A percentile compares a stretch with the other conserved stretches of the same genome.
These are phyloP conservation scores for Alternaria sp. DNA, from an alignment of 2,329 filamentous ascomycete genomes.

Conservation along the genomic window DNA sequence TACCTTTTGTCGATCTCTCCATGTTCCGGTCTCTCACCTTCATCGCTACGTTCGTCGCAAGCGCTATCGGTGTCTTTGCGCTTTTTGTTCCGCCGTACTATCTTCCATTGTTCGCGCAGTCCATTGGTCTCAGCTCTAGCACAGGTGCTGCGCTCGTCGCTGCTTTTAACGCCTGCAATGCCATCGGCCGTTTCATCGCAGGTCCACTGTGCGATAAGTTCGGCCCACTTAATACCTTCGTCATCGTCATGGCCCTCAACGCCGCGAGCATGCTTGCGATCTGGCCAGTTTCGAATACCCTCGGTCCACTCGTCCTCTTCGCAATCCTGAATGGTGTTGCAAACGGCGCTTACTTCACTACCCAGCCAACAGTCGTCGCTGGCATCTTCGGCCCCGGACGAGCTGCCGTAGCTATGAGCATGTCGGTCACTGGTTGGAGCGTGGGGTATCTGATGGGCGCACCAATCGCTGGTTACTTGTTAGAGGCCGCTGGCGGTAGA, in stretches of 20 bases:
- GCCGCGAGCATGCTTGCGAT: constrained; percentile 38
- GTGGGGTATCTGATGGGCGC: constrained; percentile 37
- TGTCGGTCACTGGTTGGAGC: constrained; percentile 36
- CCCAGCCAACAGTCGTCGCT: constrained; percentile 37
- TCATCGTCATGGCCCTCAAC: constrained; percentile 34
- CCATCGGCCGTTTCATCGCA: constrained; percentile 34
- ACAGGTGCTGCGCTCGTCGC: constrained; percentile 37
- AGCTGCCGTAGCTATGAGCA: constrained; percentile 36
- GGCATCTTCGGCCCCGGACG: constrained; percentile 35
- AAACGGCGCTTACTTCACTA: constrained; percentile 39
- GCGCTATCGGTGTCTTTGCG: constrained; percentile 33
- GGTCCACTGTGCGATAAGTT: constrained; percentile 38
- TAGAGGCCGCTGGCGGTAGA: constrained; percentile 33
- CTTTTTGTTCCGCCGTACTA: constrained; percentile 42
- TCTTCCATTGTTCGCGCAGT: constrained; percentile 36
- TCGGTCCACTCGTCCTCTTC: constrained; percentile 35
- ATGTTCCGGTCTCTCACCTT: constrained; percentile 36
- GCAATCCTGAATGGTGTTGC: constrained; percentile 38
- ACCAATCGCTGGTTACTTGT: constrained; percentile 34
- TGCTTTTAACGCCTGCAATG: constrained; percentile 38
- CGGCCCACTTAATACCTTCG: constrained; percentile 41
- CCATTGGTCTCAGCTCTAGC: constrained; percentile 30
- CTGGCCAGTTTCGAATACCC: constrained; percentile 35
- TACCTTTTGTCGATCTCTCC: constrained; percentile 30
- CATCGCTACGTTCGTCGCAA: constrained; percentile 30